Conservation (phyloP, 2,329 filamentous ascomycete species). For the Biscogniauxia marginata region DNA sequence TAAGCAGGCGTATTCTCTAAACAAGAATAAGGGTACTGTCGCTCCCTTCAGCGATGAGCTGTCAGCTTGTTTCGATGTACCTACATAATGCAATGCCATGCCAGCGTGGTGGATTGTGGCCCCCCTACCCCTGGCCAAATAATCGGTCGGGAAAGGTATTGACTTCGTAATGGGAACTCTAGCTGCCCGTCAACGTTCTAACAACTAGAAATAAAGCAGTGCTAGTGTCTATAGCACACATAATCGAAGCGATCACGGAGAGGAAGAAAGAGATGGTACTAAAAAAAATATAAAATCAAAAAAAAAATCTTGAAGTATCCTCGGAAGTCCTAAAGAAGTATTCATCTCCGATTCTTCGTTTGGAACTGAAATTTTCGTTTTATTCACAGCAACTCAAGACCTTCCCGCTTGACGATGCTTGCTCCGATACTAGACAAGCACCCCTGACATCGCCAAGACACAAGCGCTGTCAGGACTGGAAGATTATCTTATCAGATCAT, state of each 20-base stretch:
- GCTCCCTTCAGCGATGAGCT: too few relatives aligned
- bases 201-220: too few relatives aligned
- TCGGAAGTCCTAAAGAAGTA: not conserved
- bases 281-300: not conserved
- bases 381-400: not conserved
- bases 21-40: too few relatives aligned
- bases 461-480: slow-evolving; percentile 10
- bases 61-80: too few relatives aligned
- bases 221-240: not conserved
- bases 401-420: not conserved
- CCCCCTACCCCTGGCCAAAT: not conserved
- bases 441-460: slow-evolving; percentile 20
- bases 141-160: not conserved
- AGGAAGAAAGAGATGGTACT: not conserved
- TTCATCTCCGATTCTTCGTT: not conserved
- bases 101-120: too few relatives aligned
- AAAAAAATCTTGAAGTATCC: not conserved
- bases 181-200: not conserved
- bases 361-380: not conserved
- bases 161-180: not conserved
- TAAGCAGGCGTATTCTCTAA: too few relatives aligned
- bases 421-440: not conserved
- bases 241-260: not conserved
- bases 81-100: not conserved
- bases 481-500: slow-evolving; percentile 30